These are phyloP conservation scores for Haematococcus lacustris DNA, from an alignment of 139 green algal species.

Conservation along the genomic window DNA sequence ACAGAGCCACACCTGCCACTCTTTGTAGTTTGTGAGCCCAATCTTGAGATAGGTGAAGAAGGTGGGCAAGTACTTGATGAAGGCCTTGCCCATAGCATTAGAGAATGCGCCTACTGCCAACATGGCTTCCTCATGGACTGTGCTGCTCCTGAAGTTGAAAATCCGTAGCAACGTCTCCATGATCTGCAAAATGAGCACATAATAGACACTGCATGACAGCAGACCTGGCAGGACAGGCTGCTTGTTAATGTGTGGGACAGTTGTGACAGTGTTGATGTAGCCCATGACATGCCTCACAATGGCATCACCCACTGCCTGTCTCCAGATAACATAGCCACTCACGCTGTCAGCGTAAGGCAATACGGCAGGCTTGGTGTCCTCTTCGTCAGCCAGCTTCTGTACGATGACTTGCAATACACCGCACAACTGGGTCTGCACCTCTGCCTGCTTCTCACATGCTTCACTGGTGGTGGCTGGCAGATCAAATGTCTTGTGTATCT, in stretches of 20 bases:
- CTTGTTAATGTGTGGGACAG: background rate
- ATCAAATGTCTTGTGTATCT: constrained; percentile 50
- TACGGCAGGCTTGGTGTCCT: constrained; percentile 58
- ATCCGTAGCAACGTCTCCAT: constrained; percentile 64
- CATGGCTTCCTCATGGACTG: constrained; percentile 93
- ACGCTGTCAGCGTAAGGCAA: constrained; percentile 67
- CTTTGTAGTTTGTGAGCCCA: constrained; percentile 81
- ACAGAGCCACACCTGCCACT: constrained; percentile 50
- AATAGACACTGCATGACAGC: background rate
- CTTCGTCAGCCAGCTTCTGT: constrained; percentile 71
- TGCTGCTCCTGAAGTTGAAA: constrained; percentile 28
- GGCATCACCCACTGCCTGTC: too few relatives aligned
- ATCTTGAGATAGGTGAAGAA: constrained; percentile 80
- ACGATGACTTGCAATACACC: constrained; percentile 84
- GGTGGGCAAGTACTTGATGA: constrained; percentile 86
- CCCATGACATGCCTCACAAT: too few relatives aligned
- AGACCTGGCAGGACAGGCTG: background rate
- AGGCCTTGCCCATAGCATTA: constrained; percentile 64
- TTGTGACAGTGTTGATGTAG: background rate
- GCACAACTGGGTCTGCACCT: constrained; percentile 84
- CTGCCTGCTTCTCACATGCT: constrained; percentile 41
- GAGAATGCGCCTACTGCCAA: constrained; percentile 85
- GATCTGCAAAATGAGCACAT: constrained; percentile 30
- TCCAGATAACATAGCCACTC: background rate
- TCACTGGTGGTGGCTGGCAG: constrained; percentile 38